Base-by-base conservation (phyloP, 2,329 filamentous ascomycete species). In the Dendrostoma leiphaemia region DNA sequence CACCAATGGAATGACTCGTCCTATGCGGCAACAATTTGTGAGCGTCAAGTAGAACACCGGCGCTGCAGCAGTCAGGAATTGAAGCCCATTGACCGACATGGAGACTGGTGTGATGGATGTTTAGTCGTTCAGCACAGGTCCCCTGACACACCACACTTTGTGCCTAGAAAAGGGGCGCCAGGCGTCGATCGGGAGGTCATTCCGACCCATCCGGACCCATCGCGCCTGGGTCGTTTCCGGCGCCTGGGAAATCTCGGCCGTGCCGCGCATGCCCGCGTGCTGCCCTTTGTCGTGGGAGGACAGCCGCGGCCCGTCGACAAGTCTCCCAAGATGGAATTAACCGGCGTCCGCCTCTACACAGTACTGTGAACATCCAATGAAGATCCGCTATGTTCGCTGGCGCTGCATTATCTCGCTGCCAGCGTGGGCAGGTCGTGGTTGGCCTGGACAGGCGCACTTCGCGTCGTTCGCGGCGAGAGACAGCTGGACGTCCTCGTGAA, bases 191-290 rank as follows among this genome's bases (percentile, higher is more conserved):
- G 45, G 54, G 44, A 26, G 40, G 38, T 13, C 29, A 32, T 53
- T 53, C 54, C 54, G 54, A 56, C 31, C 9, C 45, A 26, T 45
- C 32, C 26, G 32, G 46, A 34, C 40, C 50, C 50, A 53, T 53
- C 24, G 50, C 50, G 50, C 50, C 40, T 53, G 32, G 35, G 13
- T 35, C 50, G 50, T 50, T 49, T 56, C 41, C 21, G 40, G 50
- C 46, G 40, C 46, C 40, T 56, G 54, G 40, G 51, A 53, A 51
- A 53, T 53, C 45, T 56, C 54, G 54, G 54, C 40, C 54, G 54
- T 40, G 43, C 54, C 54, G 54, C 35, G 51, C 44, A 45, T 48
- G 49, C 23, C 41, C 44, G 44, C 26, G 44, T 17, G 37, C 38
- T 53, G 28, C 46, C 48, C 34, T 35, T 28, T 53, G 49, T 44